Percentiles rank a stretch among this genome's conserved stretches.
phyloP scores from a whole-genome alignment of 106 monocot genomes.

The Platanthera zijinensis region DNA sequence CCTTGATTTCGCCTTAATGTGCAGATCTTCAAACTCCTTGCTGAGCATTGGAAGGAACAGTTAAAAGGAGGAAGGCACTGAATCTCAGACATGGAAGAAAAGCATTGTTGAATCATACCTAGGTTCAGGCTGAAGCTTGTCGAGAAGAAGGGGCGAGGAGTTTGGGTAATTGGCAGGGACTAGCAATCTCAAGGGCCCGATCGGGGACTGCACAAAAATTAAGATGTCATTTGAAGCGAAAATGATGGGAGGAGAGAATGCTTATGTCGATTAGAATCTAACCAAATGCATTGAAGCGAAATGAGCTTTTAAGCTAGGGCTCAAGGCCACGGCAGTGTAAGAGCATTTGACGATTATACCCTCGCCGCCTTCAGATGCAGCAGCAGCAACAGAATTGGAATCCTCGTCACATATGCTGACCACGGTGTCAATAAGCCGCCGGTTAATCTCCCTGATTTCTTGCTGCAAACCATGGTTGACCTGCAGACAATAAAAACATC shows the following conservation, averaged over 20 bases:
- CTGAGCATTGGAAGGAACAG: constrained; percentile 7
- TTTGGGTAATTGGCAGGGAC: constrained; percentile 65
- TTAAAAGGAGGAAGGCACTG: not conserved
- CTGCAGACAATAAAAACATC: constrained; percentile 17
- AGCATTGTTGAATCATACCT: constrained; percentile 15
- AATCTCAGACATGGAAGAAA: not conserved
- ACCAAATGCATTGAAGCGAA: constrained; percentile 48
- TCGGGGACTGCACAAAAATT: constrained; percentile 32
- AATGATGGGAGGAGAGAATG: not conserved
- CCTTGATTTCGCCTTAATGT: constrained; percentile 43
- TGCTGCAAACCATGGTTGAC: constrained; percentile 49
- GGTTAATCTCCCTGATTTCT: constrained; percentile 68
- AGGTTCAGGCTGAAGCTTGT: constrained; percentile 44
- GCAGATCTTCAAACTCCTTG: constrained; percentile 50
- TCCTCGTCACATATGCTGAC: constrained; percentile 52
- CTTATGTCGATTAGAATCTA: constrained; percentile 4
- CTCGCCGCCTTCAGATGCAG: constrained; percentile 35
- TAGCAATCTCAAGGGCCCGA: constrained; percentile 56
- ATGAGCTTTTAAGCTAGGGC: constrained; percentile 53
- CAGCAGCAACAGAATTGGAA: constrained; percentile 26
- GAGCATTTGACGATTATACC: constrained; percentile 54
- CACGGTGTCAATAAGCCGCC: constrained; percentile 55
- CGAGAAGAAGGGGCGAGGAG: constrained; percentile 61
- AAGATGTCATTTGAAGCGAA: not conserved
- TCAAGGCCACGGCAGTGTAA: constrained; percentile 46